Percentiles rank a stretch among this genome's conserved stretches.
These are phyloP conservation scores for Mollisiaceae sp. DNA, from an alignment of 2,329 filamentous ascomycete species.

Conservation along the genomic window DNA sequence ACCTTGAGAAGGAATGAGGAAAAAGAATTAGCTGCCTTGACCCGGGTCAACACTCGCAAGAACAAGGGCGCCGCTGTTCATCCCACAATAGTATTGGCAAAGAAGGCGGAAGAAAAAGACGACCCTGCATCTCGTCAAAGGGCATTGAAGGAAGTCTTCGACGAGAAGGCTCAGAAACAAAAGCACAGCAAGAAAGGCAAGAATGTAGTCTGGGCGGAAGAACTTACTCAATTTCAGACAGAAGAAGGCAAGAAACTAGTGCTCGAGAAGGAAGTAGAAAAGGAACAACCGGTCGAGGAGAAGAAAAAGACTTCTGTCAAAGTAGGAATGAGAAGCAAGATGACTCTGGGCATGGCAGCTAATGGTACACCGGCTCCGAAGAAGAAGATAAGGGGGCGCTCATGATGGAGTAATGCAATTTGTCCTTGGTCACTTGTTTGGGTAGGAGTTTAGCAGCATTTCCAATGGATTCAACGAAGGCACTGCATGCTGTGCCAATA, in stretches of 20 bases:
- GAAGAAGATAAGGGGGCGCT: constrained; percentile 31
- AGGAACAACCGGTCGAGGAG: constrained; percentile 29
- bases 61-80: constrained; percentile 49
- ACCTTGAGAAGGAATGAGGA: constrained; percentile 45
- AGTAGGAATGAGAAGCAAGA: constrained; percentile 39
- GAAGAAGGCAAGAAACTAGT: constrained; percentile 32
- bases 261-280: constrained; percentile 19
- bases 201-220: constrained; percentile 41
- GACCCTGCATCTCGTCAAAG: constrained; percentile 46
- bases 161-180: constrained; percentile 41
- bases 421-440: neutral
- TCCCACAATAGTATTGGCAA: constrained; percentile 40
- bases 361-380: constrained; percentile 43
- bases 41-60: constrained; percentile 51
- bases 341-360: constrained; percentile 37
- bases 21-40: constrained; percentile 50
- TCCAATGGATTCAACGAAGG: neutral
- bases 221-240: constrained; percentile 40
- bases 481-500: neutral
- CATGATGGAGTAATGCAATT: constrained; percentile 2
- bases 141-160: constrained; percentile 42
- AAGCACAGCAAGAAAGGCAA: constrained; percentile 39
- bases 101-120: constrained; percentile 46
- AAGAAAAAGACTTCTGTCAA: constrained; percentile 37
- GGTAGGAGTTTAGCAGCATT: neutral